Evolutionary conservation across 805 yeast species (phyloP).

Genomic region (Candida krabiensis): DNA sequence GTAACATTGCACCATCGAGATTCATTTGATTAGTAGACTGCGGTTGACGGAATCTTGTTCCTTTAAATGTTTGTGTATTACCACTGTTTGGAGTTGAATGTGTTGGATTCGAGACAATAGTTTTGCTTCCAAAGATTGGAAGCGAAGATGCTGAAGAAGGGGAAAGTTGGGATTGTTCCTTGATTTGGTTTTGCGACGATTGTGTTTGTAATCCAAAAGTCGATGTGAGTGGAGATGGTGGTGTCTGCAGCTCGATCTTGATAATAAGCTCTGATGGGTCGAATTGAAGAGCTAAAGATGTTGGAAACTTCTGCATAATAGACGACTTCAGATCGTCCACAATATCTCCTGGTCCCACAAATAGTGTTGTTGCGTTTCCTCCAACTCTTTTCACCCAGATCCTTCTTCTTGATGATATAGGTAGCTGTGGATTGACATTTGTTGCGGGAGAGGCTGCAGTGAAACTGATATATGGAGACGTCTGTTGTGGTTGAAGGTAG

Average conservation of each 20-base stretch:
- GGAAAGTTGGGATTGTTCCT: not conserved
- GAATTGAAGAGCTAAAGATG: slow-evolving; percentile 55
- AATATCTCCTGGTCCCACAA: slow-evolving; percentile 60
- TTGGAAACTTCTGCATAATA: slow-evolving; percentile 64
- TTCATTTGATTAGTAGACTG: not conserved
- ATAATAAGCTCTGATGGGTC: slow-evolving; percentile 70
- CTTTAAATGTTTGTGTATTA: not conserved
- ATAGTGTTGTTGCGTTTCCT: slow-evolving; percentile 68
- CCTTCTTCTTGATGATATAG: slow-evolving; percentile 34
- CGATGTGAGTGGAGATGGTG: slow-evolving; percentile 11
- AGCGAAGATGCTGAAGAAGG: slow-evolving; percentile 7
- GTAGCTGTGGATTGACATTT: slow-evolving; percentile 13
- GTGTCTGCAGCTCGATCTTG: slow-evolving; percentile 23
- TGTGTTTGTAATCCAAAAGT: slow-evolving; percentile 1
- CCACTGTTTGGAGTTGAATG: slow-evolving; percentile 4
- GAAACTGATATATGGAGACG: slow-evolving; percentile 15
- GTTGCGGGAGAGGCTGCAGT: slow-evolving; percentile 17
- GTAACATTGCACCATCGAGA: too few relatives aligned
- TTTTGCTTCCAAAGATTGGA: slow-evolving; percentile 3
- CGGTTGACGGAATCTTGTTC: not conserved
- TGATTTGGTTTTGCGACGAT: not conserved
- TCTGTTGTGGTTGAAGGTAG: slow-evolving; percentile 1
- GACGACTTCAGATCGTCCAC: slow-evolving; percentile 80
- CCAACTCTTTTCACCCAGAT: slow-evolving; percentile 55
- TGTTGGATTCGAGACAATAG: not conserved